Percentiles rank a stretch among this genome's conserved stretches.
phyloP scores from a whole-genome alignment of 2,329 filamentous ascomycete species.

The Monilinia fructigena region DNA sequence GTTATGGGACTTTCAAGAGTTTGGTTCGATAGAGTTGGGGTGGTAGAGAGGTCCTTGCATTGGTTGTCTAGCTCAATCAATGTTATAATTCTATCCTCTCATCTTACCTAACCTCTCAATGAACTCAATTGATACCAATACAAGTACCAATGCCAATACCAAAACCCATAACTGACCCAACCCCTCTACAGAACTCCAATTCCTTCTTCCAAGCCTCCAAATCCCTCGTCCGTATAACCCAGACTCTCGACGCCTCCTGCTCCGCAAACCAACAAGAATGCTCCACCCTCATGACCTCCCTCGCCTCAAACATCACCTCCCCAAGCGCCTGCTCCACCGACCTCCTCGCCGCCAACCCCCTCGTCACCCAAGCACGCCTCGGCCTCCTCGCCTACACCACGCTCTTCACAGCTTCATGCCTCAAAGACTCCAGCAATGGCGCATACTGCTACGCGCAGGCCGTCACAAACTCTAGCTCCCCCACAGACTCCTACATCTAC shows the following conservation, averaged over 20 bases:
- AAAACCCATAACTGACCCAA: not conserved
- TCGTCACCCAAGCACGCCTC: slow-evolving; percentile 71
- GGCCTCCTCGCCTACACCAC: slow-evolving; percentile 75
- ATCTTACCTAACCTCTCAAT: slow-evolving; percentile 3
- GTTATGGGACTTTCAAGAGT: not conserved
- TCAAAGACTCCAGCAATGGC: slow-evolving; percentile 62
- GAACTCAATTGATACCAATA: slow-evolving; percentile 51
- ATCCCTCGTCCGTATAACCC: slow-evolving; percentile 69
- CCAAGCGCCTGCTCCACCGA: slow-evolving; percentile 69
- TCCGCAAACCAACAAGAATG: slow-evolving; percentile 65
- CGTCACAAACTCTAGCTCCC: slow-evolving; percentile 69
- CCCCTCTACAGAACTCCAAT: slow-evolving; percentile 63
- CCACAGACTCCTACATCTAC: slow-evolving; percentile 78
- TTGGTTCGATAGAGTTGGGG: no score
- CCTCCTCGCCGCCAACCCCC: slow-evolving; percentile 62
- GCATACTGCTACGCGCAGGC: slow-evolving; percentile 83
- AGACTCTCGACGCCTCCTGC: slow-evolving; percentile 78
- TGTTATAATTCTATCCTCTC: no score
- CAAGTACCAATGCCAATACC: slow-evolving; percentile 51
- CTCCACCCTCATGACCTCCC: slow-evolving; percentile 58
- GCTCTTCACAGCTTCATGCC: slow-evolving; percentile 77
- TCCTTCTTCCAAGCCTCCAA: slow-evolving; percentile 79
- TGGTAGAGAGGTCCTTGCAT: not conserved
- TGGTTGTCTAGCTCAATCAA: not conserved
- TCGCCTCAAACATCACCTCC: slow-evolving; percentile 64